Evolutionary conservation across 345 rosid species (phyloP).

Genomic region (Jatropha curcas): DNA sequence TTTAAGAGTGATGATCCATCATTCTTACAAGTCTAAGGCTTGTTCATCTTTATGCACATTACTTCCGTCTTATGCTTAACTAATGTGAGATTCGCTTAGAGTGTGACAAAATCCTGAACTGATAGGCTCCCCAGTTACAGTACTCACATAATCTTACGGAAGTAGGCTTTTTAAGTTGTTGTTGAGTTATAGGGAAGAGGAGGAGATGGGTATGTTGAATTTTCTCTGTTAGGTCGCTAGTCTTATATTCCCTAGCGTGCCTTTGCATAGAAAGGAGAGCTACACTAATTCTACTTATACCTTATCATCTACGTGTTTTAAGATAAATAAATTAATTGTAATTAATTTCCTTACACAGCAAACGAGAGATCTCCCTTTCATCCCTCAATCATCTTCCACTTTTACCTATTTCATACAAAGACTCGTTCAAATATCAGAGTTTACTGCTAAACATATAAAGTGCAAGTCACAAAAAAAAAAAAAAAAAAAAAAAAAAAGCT

Average conservation of each 20-base stretch:
- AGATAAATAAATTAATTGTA: slow-evolving; percentile 10
- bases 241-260: slow-evolving; percentile 38
- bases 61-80: too few species aligned
- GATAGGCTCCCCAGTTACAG: too few species aligned
- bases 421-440: slow-evolving; percentile 9
- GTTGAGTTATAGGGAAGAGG: not conserved
- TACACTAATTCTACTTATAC: slow-evolving; percentile 12
- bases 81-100: too few species aligned
- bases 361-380: slow-evolving; percentile 51
- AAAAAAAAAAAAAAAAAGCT: not conserved
- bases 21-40: too few species aligned
- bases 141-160: too few species aligned
- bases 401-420: slow-evolving; percentile 21
- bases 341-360: slow-evolving; percentile 31
- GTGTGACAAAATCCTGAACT: too few species aligned
- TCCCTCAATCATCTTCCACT: slow-evolving; percentile 46
- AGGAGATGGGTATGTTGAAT: not conserved
- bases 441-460: slow-evolving; percentile 4
- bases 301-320: slow-evolving; percentile 11
- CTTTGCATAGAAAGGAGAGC: slow-evolving; percentile 48
- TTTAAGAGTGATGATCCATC: too few species aligned
- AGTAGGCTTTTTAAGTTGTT: not conserved
- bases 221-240: slow-evolving; percentile 11
- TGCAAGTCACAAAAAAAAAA: not conserved
- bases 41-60: too few species aligned